Percentiles rank a stretch among this genome's conserved stretches.
Conservation (phyloP, 1,284 basidiomycete genomes). For the Psilocybe mexicana region DNA sequence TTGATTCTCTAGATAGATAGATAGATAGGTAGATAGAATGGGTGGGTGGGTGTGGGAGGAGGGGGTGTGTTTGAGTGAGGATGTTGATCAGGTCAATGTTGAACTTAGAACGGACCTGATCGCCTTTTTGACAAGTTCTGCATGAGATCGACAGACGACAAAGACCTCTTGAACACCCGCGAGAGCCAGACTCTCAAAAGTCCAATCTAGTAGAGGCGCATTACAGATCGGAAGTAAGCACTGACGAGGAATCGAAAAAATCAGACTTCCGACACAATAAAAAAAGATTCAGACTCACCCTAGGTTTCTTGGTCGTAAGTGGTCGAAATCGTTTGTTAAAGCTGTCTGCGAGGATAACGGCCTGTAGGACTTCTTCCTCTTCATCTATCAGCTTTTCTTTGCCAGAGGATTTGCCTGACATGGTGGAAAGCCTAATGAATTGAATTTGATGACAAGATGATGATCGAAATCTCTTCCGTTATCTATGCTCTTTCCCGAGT, state of each 20-base stretch:
- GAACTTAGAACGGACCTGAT: conserved; percentile 63
- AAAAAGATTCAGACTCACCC: conserved; percentile 49
- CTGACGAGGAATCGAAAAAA: conserved; percentile 39
- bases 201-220: conserved; percentile 92
- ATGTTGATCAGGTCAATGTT: background rate
- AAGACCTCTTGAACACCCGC: conserved; percentile 96
- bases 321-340: conserved; percentile 94
- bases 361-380: conserved; percentile 85
- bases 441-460: conserved; percentile 1
- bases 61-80: conserved; percentile 8
- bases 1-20: conserved; percentile 56
- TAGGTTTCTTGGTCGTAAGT: conserved; percentile 79
- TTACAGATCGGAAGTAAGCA: conserved; percentile 95
- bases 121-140: conserved; percentile 78
- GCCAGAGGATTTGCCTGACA: conserved; percentile 62
- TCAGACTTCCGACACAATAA: background rate
- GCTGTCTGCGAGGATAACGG: conserved; percentile 92
- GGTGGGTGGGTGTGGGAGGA: background rate
- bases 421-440: conserved; percentile 36
- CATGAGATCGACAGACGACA: conserved; percentile 88
- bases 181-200: conserved; percentile 89
- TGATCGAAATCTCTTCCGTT: background rate
- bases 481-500: background rate
- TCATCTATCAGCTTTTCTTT: conserved; percentile 66
- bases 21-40: background rate